Evolutionary conservation across 768 basidiomycete genomes (phyloP).

Genomic region (Amanita rubescens): DNA sequence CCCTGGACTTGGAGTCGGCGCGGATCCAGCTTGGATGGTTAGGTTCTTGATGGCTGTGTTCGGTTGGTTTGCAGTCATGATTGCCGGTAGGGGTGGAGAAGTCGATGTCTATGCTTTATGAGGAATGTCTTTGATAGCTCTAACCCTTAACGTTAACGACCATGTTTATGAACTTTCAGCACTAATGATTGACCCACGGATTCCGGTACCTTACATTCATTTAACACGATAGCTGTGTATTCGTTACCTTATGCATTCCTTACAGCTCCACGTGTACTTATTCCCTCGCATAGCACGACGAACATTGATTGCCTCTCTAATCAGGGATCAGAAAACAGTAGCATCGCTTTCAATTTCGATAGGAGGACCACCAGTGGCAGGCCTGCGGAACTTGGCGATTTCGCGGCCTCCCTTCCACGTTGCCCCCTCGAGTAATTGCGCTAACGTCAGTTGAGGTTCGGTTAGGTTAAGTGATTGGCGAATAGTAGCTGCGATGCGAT

Average conservation of each 20-base stretch:
- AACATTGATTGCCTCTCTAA: not conserved
- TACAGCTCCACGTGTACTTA: not conserved
- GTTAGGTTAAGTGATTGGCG: constrained; percentile 48
- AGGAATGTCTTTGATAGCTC: not conserved
- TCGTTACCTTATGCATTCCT: constrained; percentile 1
- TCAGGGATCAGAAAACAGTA: constrained; percentile 53
- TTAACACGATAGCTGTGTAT: not conserved
- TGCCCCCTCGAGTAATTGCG: constrained; percentile 88
- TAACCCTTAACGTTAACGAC: not conserved
- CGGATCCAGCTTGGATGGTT: constrained; percentile 75
- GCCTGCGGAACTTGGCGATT: constrained; percentile 75
- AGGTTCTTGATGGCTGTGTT: constrained; percentile 74
- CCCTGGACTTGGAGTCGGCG: constrained; percentile 60
- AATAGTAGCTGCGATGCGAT: constrained; percentile 70
- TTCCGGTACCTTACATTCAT: not conserved
- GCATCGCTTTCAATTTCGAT: constrained; percentile 85
- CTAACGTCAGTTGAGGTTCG: constrained; percentile 53
- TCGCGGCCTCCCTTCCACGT: constrained; percentile 97
- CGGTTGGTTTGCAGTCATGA: constrained; percentile 65
- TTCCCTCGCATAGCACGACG: not conserved
- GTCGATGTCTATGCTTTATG: constrained; percentile 8
- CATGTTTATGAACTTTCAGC: not conserved
- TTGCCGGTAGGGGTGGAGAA: constrained; percentile 25
- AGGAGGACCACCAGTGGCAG: constrained; percentile 71
- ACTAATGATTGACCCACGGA: not conserved